Evolutionary conservation across 2,329 filamentous ascomycete genomes (phyloP).

Genomic region (Aspergillus proliferans): DNA sequence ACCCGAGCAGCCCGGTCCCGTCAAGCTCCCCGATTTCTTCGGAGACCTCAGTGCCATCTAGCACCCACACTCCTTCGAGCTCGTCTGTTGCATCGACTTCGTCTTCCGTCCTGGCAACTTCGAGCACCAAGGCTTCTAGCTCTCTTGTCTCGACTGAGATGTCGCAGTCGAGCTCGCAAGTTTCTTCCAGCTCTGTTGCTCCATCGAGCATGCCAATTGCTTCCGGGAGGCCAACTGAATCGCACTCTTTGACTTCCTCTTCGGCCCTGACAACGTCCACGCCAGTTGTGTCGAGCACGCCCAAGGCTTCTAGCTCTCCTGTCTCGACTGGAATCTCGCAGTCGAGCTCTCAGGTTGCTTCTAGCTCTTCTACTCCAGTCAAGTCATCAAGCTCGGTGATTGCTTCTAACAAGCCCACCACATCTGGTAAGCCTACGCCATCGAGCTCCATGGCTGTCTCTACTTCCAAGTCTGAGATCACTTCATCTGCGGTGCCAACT

Average conservation of each 20-base stretch:
- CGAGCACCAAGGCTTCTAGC: neutral
- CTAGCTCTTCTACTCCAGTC: neutral
- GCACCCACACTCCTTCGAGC: neutral
- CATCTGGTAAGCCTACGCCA: neutral
- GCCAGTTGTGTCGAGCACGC: neutral
- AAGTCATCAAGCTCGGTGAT: constrained; percentile 2
- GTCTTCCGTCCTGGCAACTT: neutral
- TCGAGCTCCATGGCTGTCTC: constrained; percentile 6
- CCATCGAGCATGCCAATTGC: neutral
- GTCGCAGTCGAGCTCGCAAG: neutral
- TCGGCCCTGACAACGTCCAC: neutral
- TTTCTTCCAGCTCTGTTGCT: neutral
- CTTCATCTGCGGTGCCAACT: too few species aligned
- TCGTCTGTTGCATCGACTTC: neutral
- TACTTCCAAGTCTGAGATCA: neutral
- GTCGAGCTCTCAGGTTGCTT: neutral
- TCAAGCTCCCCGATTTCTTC: constrained; percentile 2
- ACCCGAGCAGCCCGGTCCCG: neutral
- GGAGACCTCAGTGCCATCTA: constrained; percentile 1
- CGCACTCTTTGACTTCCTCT: neutral
- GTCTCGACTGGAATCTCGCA: too few species aligned
- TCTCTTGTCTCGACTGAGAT: too few species aligned
- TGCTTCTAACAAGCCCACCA: neutral
- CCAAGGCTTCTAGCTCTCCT: neutral
- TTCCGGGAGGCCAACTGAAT: neutral